Conservation (phyloP, 371 early-diverging fungal species). For the Phascolomyces articulosus region DNA sequence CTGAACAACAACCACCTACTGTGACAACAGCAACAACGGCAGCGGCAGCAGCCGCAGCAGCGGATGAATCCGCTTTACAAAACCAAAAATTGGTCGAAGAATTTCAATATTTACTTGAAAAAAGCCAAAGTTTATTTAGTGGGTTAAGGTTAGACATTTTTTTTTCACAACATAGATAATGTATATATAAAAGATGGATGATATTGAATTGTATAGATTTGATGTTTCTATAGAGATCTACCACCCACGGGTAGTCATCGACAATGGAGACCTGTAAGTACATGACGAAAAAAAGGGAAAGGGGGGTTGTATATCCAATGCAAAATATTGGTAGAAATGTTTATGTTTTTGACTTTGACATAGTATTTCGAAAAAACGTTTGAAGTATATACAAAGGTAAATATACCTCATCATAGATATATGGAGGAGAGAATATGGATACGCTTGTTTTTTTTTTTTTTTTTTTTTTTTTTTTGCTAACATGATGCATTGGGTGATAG, state of each 20-base stretch:
- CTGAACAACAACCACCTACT: too few species aligned
- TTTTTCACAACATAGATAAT: too few species aligned
- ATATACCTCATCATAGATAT: too few species aligned
- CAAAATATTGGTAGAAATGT: neutral
- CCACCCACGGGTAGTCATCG: constrained; percentile 77
- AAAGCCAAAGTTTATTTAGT: constrained; percentile 95
- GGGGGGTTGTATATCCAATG: neutral
- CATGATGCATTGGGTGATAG: too few species aligned
- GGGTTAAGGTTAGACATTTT: constrained; percentile 93
- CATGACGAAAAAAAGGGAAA: neutral
- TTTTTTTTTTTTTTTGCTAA: neutral
- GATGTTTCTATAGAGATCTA: constrained; percentile 54
- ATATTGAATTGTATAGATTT: too few species aligned
- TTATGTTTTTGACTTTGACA: constrained; percentile 2
- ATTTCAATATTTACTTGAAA: constrained; percentile 94
- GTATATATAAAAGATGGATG: too few species aligned
- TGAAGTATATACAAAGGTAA: constrained; percentile 91
- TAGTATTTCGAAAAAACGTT: constrained; percentile 95
- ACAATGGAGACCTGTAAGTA: constrained; percentile 72
- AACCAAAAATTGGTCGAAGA: constrained; percentile 73
- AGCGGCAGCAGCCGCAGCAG: constrained; percentile 13
- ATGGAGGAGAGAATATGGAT: too few species aligned
- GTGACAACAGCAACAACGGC: constrained; percentile 8
- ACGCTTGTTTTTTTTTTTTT: neutral
- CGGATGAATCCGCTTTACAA: constrained; percentile 38